Conservation (phyloP, 2,329 filamentous ascomycete species). For the Elsinoe ampelina region DNA sequence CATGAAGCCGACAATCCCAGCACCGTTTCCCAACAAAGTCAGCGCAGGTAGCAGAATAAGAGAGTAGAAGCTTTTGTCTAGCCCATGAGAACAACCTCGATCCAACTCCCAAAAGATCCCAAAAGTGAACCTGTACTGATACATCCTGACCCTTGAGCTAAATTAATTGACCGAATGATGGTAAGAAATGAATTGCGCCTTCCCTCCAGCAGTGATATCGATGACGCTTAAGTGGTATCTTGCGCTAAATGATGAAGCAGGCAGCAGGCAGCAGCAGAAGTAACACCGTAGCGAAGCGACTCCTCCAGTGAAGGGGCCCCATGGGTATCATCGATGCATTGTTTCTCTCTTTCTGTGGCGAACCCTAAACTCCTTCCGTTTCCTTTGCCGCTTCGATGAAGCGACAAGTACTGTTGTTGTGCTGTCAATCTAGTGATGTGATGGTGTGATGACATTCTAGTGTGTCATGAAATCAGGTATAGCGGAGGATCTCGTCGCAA, state of each 20-base stretch:
- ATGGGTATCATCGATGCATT: neutral
- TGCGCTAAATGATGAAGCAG: conserved; percentile 10
- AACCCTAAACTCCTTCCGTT: conserved; percentile 3
- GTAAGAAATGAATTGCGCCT: neutral
- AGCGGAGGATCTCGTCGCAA: conserved; percentile 74
- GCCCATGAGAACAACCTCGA: neutral
- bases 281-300: neutral
- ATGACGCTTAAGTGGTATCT: conserved; percentile 12
- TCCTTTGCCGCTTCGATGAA: neutral
- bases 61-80: neutral
- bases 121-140: neutral
- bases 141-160: neutral
- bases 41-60: neutral
- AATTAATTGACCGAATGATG: neutral
- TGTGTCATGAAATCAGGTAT: neutral
- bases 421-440: neutral
- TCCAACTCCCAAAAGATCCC: neutral
- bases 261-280: conserved; percentile 5
- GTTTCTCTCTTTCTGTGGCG: neutral
- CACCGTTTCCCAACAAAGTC: neutral
- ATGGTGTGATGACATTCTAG: neutral
- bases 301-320: neutral
- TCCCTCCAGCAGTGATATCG: neutral
- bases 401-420: conserved; percentile 10
- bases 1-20: neutral